A percentile compares a stretch with the other conserved stretches of the same genome.
Conservation (phyloP, 179 eudicot species). For the Patellifolia procumbens region DNA sequence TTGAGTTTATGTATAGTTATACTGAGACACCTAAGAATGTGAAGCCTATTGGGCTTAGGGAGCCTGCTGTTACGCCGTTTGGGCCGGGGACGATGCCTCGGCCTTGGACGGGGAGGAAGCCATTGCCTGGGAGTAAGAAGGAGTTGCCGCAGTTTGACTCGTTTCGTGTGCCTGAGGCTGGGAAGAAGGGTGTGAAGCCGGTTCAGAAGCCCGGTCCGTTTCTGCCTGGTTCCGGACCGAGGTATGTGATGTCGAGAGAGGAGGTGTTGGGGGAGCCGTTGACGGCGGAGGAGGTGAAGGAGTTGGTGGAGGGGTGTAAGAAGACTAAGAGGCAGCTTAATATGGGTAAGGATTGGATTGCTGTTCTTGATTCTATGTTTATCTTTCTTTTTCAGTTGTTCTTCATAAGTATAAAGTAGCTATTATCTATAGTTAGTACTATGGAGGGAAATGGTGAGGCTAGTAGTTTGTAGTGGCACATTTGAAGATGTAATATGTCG, state of each 20-base stretch:
- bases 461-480: no score
- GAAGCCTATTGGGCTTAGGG: constrained; percentile 70
- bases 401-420: not conserved
- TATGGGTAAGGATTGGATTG: constrained; percentile 60
- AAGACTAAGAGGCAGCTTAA: constrained; percentile 72
- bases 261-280: constrained; percentile 86
- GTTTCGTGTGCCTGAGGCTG: constrained; percentile 63
- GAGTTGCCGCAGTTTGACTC: constrained; percentile 78
- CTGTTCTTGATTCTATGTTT: not conserved
- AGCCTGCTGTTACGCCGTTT: constrained; percentile 83
- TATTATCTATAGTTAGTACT: no score
- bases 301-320: constrained; percentile 50
- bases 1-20: constrained; percentile 85
- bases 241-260: constrained; percentile 70
- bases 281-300: constrained; percentile 62
- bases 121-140: constrained; percentile 75
- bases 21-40: constrained; percentile 82
- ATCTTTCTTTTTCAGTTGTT: not conserved
- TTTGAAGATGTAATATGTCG: no score
- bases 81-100: constrained; percentile 74
- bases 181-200: constrained; percentile 92
- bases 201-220: constrained; percentile 97
- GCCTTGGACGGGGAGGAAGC: constrained; percentile 94
- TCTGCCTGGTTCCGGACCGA: constrained; percentile 83
- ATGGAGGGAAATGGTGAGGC: no score